Evolutionary conservation across 495 filamentous ascomycete species (phyloP).

Genomic region (Peziza echinospora): DNA sequence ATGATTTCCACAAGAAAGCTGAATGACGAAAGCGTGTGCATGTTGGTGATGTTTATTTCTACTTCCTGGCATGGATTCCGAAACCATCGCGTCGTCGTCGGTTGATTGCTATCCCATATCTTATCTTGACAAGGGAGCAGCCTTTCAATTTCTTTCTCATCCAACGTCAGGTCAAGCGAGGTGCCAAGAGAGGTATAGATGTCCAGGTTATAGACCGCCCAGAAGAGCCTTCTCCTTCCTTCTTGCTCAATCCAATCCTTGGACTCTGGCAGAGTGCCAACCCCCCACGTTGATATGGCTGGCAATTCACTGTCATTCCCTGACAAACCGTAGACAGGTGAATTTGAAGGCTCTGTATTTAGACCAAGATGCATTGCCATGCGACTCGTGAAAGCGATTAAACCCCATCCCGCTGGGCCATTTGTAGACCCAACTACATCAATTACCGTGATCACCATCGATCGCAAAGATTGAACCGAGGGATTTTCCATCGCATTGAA

Average conservation of each 20-base stretch:
- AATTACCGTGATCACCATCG: conserved; percentile 59
- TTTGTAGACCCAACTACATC: conserved; percentile 63
- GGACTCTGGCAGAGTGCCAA: conserved; percentile 58
- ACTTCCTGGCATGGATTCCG: conserved; percentile 24
- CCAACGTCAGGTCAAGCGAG: conserved; percentile 70
- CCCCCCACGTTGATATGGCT: conserved; percentile 63
- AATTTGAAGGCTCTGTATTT: conserved; percentile 55
- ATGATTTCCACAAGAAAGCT: conserved; percentile 72
- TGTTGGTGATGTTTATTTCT: conserved; percentile 31
- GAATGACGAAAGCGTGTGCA: conserved; percentile 67
- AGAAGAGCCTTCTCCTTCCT: conserved; percentile 59
- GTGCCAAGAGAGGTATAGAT: conserved; percentile 74
- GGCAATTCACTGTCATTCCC: conserved; percentile 25
- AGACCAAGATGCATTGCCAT: conserved; percentile 69
- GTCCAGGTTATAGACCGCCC: conserved; percentile 81
- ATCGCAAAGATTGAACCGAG: conserved; percentile 68
- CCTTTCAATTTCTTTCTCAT: conserved; percentile 72
- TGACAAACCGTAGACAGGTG: conserved; percentile 26
- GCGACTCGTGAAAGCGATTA: conserved; percentile 66
- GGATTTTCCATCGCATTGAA: conserved; percentile 71
- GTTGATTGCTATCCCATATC: conserved; percentile 60
- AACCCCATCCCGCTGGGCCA: conserved; percentile 71
- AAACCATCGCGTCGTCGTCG: conserved; percentile 69
- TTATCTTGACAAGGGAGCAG: conserved; percentile 71
- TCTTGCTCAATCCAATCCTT: conserved; percentile 79